These are phyloP conservation scores for Cryphonectria nitschkei DNA, from an alignment of 2,329 filamentous ascomycete species.

Conservation along the genomic window DNA sequence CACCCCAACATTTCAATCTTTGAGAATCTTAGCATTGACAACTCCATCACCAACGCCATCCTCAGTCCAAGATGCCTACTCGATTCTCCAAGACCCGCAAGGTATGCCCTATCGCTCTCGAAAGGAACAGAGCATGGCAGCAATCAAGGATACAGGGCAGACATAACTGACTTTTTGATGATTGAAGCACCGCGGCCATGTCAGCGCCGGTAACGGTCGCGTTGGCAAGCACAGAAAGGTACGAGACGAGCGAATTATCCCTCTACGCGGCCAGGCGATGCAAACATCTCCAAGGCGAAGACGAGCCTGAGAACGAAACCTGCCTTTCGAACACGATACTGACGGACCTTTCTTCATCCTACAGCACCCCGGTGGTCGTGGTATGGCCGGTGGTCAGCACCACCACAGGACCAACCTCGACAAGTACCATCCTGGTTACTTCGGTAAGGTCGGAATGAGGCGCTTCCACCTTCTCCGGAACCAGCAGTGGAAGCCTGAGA, in stretches of 20 bases:
- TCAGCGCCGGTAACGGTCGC: slow-evolving; percentile 97
- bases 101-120: slow-evolving; percentile 34
- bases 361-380: slow-evolving; percentile 72
- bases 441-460: slow-evolving; percentile 94
- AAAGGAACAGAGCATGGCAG: slow-evolving; percentile 14
- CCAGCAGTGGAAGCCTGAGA: slow-evolving; percentile 97
- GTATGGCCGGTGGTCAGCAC: slow-evolving; percentile 97
- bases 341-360: not conserved
- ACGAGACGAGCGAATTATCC: slow-evolving; percentile 19
- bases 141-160: slow-evolving; percentile 13
- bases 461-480: slow-evolving; percentile 96
- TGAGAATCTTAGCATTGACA: slow-evolving; percentile 26
- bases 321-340: slow-evolving; percentile 3
- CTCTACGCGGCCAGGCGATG: not conserved
- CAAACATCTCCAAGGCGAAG: not conserved
- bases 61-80: slow-evolving; percentile 58
- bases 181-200: slow-evolving; percentile 81
- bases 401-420: slow-evolving; percentile 87
- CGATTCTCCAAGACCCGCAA: slow-evolving; percentile 76
- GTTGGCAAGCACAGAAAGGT: slow-evolving; percentile 97
- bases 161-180: slow-evolving; percentile 38
- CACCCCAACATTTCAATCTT: slow-evolving; percentile 19
- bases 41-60: slow-evolving; percentile 28
- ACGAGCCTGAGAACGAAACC: slow-evolving; percentile 1
- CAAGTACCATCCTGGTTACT: slow-evolving; percentile 99